phyloP scores from a whole-genome alignment of 192 early-diverging fungal genomes.

The Mortierella hygrophila region DNA sequence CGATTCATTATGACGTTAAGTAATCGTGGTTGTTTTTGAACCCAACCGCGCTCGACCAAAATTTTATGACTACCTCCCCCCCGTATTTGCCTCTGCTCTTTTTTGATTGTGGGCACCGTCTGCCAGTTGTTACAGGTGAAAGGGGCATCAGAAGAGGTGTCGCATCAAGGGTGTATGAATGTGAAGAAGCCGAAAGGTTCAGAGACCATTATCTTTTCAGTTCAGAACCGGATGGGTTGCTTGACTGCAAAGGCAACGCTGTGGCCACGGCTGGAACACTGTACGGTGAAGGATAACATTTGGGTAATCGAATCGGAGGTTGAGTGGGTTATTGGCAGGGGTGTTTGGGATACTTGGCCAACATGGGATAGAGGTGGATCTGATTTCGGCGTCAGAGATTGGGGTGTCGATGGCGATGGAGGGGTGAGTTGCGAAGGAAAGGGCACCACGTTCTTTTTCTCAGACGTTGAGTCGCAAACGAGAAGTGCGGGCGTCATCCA shows the following conservation, averaged over 20 bases:
- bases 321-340: conserved; percentile 95
- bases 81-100: conserved; percentile 72
- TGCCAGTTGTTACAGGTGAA: conserved; percentile 89
- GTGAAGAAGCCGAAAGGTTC: conserved; percentile 90
- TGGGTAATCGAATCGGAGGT: conserved; percentile 96
- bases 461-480: background rate
- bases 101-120: conserved; percentile 68
- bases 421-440: conserved; percentile 62
- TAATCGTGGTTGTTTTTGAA: conserved; percentile 86
- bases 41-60: conserved; percentile 83
- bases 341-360: conserved; percentile 93
- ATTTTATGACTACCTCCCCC: conserved; percentile 92
- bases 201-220: conserved; percentile 94
- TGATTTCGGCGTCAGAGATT: conserved; percentile 93
- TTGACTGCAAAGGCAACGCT: conserved; percentile 62
- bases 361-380: conserved; percentile 90
- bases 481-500: no score
- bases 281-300: conserved; percentile 94
- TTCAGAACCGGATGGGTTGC: conserved; percentile 64
- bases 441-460: conserved; percentile 29
- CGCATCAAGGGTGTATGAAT: conserved; percentile 59
- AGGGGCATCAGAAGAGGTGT: background rate
- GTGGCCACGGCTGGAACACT: background rate
- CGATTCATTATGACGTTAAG: conserved; percentile 18
- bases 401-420: conserved; percentile 92